A percentile compares a stretch with the other conserved stretches of the same genome.
These are phyloP conservation scores for Ceratocystis eucalypticola DNA, from an alignment of 2,329 filamentous ascomycete species.

Conservation along the genomic window DNA sequence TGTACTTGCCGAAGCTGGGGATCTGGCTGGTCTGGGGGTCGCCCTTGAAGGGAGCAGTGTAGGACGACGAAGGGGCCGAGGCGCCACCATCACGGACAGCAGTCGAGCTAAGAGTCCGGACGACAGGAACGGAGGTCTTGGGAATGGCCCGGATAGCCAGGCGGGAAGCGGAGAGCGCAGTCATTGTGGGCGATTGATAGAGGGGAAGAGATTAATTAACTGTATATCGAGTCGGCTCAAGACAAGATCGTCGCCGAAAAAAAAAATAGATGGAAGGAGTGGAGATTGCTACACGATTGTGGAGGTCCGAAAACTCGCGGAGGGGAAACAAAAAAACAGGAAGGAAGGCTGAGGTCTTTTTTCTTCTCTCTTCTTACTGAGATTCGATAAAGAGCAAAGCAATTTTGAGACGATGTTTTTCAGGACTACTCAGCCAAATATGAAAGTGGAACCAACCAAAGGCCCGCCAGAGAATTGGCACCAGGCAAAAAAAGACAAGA, in stretches of 20 bases:
- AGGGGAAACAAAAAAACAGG: constrained; percentile 17
- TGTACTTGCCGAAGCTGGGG: constrained; percentile 82
- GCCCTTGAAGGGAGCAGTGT: constrained; percentile 52
- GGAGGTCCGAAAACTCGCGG: constrained; percentile 22
- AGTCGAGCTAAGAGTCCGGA: constrained; percentile 45
- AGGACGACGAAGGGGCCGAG: constrained; percentile 33
- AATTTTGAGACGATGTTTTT: constrained; percentile 15
- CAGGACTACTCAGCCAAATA: neutral
- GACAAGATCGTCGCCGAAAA: constrained; percentile 5
- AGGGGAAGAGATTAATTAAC: constrained; percentile 9
- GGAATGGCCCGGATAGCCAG: constrained; percentile 49
- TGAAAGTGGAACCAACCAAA: constrained; percentile 7
- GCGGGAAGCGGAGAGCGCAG: constrained; percentile 55
- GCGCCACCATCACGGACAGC: constrained; percentile 32
- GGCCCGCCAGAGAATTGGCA: constrained; percentile 9
- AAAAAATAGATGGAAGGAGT: constrained; percentile 7
- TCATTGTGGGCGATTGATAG: constrained; percentile 39
- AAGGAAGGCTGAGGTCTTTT: constrained; percentile 37
- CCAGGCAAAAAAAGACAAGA: neutral
- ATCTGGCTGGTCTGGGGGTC: constrained; percentile 51
- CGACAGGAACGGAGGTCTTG: constrained; percentile 30
- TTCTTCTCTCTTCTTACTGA: constrained; percentile 21
- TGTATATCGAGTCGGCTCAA: neutral
- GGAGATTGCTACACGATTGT: constrained; percentile 19
- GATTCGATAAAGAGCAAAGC: neutral